Base-by-base conservation (phyloP, 2,329 filamentous ascomycete species). In the Phialophora chinensis region DNA sequence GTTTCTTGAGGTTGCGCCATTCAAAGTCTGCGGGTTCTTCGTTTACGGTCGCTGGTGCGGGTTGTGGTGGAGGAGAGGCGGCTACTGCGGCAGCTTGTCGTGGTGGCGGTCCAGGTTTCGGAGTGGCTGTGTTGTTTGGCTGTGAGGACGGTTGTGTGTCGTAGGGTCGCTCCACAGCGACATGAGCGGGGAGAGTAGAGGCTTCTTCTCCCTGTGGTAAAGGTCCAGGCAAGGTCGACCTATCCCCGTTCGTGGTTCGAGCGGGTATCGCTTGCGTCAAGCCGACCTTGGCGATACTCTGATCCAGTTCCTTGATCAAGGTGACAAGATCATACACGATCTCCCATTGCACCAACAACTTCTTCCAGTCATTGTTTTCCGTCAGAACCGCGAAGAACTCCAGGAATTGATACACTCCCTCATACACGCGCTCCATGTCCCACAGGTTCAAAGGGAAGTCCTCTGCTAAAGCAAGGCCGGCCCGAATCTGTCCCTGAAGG, bases 351-450 rank as follows among this genome's bases (percentile, higher is more conserved):
- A 96, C 91, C 47, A 98, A 85, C 69, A 96, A 89, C 50, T 88
- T 86, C 69, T 96, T 91, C 82, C 92, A 92, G 59, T 92, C 90
- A 52, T 89, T 85, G 73, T 94, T 90, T 74, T 97, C 93, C 0
- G 92, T 93, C 31, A 97, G 87, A 0, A 95, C 93, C 17, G 91
- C 92, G 62, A 97, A 90, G 76, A 98, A 96, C 73, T 97, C 93
- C 1, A 98, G 87, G 75, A 96, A 97, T 77, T 97, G 93, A 60
- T 93, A 92, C 0, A 98, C 87, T 0, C 94, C 94, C 74, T 98
- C 94, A 77, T 96, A 97, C 66, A 96, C 94, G 14, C 94, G 88
- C 77, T 98, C 94, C 90, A 98, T 96, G 74, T 98, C 94, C 94
- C 94, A 98, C 55, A 93, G 86, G 73, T 98, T 96, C 1, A 97